Conservation (phyloP, 1,284 basidiomycete species). For the Ustilago xerochloae region DNA sequence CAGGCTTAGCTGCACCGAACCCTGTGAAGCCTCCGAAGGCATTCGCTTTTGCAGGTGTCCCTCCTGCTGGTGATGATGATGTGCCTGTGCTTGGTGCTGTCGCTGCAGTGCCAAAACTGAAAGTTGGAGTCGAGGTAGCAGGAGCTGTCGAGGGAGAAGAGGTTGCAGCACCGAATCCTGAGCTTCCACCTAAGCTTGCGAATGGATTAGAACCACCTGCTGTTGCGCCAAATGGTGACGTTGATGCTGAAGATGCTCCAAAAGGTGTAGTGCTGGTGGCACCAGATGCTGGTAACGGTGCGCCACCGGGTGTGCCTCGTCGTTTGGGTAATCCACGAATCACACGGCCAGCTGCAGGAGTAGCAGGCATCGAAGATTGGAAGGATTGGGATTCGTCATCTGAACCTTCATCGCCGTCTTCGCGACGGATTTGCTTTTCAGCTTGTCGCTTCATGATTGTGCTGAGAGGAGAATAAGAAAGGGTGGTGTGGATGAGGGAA, state of each 20-base stretch:
- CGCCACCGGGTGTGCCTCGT: constrained; percentile 12
- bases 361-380: constrained; percentile 29
- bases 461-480: no score
- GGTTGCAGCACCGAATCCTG: constrained; percentile 19
- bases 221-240: constrained; percentile 14
- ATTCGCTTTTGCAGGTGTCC: constrained; percentile 26
- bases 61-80: constrained; percentile 9
- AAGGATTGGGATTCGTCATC: constrained; percentile 41
- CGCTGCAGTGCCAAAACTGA: constrained; percentile 28
- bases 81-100: constrained; percentile 3
- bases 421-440: constrained; percentile 44
- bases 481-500: not conserved
- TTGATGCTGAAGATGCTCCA: constrained; percentile 12
- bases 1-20: constrained; percentile 27
- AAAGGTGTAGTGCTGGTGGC: constrained; percentile 11
- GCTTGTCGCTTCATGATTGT: constrained; percentile 45
- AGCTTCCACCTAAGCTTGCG: constrained; percentile 17
- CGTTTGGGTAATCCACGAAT: constrained; percentile 43
- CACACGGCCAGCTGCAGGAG: constrained; percentile 33
- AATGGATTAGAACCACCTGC: constrained; percentile 37
- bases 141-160: constrained; percentile 11
- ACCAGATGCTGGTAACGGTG: constrained; percentile 20
- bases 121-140: constrained; percentile 19
- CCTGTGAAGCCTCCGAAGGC: constrained; percentile 37
- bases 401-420: constrained; percentile 40